Evolutionary conservation across 2,329 filamentous ascomycete genomes (phyloP).

Genomic region (Aspergillus melleus): DNA sequence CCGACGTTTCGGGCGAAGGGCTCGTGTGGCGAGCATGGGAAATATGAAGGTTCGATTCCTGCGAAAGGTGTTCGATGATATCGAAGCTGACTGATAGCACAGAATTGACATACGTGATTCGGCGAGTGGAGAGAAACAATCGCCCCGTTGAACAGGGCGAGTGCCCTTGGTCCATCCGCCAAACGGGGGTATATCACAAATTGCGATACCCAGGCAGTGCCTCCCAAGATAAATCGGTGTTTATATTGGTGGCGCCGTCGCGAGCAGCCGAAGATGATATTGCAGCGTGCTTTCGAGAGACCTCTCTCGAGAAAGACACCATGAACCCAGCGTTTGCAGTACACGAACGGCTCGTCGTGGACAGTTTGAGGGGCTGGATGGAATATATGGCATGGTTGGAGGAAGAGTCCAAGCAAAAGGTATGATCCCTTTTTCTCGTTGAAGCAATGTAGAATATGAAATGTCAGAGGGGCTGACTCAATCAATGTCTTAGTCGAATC

Average conservation of each 20-base stretch:
- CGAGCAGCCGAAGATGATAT: not conserved
- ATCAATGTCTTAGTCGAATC: conserved; percentile 2
- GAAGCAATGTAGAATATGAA: not conserved
- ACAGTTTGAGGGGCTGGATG: conserved; percentile 14
- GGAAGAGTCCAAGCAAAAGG: conserved; percentile 10
- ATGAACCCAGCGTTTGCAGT: conserved; percentile 2
- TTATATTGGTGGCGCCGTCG: conserved; percentile 13
- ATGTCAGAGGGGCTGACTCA: not conserved
- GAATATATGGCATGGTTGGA: conserved; percentile 18
- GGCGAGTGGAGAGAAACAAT: conserved; percentile 13
- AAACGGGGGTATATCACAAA: conserved; percentile 17
- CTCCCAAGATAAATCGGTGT: not conserved
- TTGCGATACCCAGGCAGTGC: conserved; percentile 3
- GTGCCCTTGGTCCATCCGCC: conserved; percentile 16
- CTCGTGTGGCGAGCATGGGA: not conserved
- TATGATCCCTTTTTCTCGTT: not conserved
- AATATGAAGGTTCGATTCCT: conserved; percentile 1
- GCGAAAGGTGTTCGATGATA: not conserved
- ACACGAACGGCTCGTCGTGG: conserved; percentile 10
- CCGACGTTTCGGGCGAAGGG: conserved; percentile 5
- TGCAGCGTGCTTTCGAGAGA: not conserved
- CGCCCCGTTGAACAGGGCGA: not conserved
- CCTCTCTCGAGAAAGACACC: not conserved
- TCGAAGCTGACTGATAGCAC: not conserved
- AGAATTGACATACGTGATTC: conserved; percentile 16